phyloP scores from a whole-genome alignment of 805 yeast genomes.

The Wickerhamiella vanderwaltii region DNA sequence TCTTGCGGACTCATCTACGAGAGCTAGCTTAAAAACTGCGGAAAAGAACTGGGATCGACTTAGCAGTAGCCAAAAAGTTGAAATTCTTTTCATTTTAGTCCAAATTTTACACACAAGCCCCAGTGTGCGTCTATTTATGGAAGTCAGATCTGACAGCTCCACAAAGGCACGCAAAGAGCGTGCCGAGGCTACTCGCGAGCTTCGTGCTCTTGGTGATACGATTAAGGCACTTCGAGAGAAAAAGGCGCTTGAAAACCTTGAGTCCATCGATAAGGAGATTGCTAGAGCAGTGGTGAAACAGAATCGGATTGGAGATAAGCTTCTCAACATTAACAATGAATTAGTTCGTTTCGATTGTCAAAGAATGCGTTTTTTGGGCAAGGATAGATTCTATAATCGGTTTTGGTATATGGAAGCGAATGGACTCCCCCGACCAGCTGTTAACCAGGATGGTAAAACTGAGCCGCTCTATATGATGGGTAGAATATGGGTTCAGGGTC shows the following conservation, averaged over 20 bases:
- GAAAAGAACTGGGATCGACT: constrained; percentile 45
- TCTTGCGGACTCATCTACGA: constrained; percentile 36
- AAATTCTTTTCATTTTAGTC: constrained; percentile 48
- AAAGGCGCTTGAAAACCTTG: constrained; percentile 16
- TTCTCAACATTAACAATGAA: constrained; percentile 44
- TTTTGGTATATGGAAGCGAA: constrained; percentile 93
- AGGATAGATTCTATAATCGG: constrained; percentile 70
- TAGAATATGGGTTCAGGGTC: constrained; percentile 85
- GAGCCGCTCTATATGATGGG: constrained; percentile 44
- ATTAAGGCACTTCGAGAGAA: constrained; percentile 38
- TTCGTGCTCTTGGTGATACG: constrained; percentile 40
- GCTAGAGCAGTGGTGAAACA: constrained; percentile 25
- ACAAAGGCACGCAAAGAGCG: constrained; percentile 52
- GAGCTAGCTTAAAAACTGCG: constrained; percentile 35
- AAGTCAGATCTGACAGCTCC: constrained; percentile 52
- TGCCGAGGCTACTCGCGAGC: constrained; percentile 51
- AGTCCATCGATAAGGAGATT: constrained; percentile 25
- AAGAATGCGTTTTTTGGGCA: constrained; percentile 62
- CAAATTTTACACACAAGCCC: constrained; percentile 49
- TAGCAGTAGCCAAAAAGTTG: constrained; percentile 42
- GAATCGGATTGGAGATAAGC: constrained; percentile 38
- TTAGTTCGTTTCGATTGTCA: constrained; percentile 51
- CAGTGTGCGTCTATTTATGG: constrained; percentile 50
- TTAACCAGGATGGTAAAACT: background rate
- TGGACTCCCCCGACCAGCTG: constrained; percentile 37